These are phyloP conservation scores for Hypoxylon intermedium DNA, from an alignment of 495 filamentous ascomycete species.

Conservation along the genomic window DNA sequence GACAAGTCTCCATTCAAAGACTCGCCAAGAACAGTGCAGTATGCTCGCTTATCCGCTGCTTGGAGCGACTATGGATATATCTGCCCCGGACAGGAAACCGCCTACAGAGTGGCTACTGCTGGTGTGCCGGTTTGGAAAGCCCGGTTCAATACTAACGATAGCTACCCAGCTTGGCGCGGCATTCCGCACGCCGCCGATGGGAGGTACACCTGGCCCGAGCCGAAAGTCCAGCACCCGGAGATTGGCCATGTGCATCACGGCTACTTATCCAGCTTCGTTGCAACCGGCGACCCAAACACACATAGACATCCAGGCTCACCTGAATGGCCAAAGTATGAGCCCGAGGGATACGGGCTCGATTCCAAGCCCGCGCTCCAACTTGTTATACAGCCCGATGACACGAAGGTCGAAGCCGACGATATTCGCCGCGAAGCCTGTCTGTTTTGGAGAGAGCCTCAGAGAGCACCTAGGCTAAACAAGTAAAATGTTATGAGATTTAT, in stretches of 20 bases:
- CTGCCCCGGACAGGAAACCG: constrained; percentile 67
- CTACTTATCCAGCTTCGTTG: constrained; percentile 61
- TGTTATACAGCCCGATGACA: constrained; percentile 27
- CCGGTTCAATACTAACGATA: constrained; percentile 52
- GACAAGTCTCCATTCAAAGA: constrained; percentile 36
- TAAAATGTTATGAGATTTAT: constrained; percentile 9
- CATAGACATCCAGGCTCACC: constrained; percentile 27
- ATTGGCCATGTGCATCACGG: constrained; percentile 54
- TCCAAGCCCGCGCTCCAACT: constrained; percentile 33
- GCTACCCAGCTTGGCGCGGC: constrained; percentile 59
- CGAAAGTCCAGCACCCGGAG: constrained; percentile 50
- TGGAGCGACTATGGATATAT: constrained; percentile 71
- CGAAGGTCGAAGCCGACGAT: constrained; percentile 27
- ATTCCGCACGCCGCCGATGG: constrained; percentile 58
- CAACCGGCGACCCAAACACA: constrained; percentile 57
- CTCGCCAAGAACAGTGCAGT: constrained; percentile 56
- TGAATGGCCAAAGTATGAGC: constrained; percentile 34
- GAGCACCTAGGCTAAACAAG: constrained; percentile 30
- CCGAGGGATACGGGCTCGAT: constrained; percentile 33
- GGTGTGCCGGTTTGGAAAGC: constrained; percentile 42
- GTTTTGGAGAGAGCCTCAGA: constrained; percentile 36
- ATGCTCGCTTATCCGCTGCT: constrained; percentile 63
- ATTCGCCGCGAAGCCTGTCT: constrained; percentile 33
- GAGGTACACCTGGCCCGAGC: constrained; percentile 46
- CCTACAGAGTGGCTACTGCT: constrained; percentile 53